A percentile compares a stretch with the other conserved stretches of the same genome.
Conservation (phyloP, 225 moss, liverwort and hornwort species). For the Lunularia cruciata region DNA sequence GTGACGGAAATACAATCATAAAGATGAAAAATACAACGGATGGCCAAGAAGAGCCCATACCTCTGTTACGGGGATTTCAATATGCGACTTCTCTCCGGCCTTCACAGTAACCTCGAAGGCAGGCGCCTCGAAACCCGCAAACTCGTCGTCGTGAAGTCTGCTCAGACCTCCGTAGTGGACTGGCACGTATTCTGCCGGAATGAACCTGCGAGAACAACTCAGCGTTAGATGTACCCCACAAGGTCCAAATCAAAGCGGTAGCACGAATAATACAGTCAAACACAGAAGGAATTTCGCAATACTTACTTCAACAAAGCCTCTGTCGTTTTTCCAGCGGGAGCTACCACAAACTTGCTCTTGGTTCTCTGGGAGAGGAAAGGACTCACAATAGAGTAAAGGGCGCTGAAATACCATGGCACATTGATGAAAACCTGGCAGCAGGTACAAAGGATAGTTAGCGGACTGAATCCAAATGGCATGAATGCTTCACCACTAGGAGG, state of each 20-base stretch:
- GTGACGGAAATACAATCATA: too few relatives aligned
- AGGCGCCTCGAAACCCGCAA: constrained; percentile 31
- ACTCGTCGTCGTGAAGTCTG: constrained; percentile 34
- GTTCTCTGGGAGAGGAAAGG: constrained; percentile 37
- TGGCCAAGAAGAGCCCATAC: constrained; percentile 25
- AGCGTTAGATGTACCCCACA: too few relatives aligned
- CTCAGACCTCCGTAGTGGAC: constrained; percentile 43
- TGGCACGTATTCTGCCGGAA: constrained; percentile 43
- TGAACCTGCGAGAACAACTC: too few relatives aligned
- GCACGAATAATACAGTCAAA: too few relatives aligned
- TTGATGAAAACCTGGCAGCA: constrained; percentile 48
- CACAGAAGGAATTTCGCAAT: too few relatives aligned
- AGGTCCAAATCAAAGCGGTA: too few relatives aligned
- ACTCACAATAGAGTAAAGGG: constrained; percentile 21
- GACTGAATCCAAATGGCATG: neutral
- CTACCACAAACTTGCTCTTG: constrained; percentile 46
- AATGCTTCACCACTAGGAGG: neutral
- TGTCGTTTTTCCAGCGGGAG: constrained; percentile 34
- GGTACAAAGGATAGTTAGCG: neutral
- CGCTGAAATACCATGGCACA: constrained; percentile 43
- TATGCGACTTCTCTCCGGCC: constrained; percentile 19
- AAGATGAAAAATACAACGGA: neutral
- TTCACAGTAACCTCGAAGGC: constrained; percentile 27
- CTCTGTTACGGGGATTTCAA: constrained; percentile 43
- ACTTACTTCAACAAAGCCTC: constrained; percentile 44